Percentiles rank a stretch among this genome's conserved stretches.
Conservation (phyloP, 495 filamentous ascomycete genomes). For the Penicillium pulvis region DNA sequence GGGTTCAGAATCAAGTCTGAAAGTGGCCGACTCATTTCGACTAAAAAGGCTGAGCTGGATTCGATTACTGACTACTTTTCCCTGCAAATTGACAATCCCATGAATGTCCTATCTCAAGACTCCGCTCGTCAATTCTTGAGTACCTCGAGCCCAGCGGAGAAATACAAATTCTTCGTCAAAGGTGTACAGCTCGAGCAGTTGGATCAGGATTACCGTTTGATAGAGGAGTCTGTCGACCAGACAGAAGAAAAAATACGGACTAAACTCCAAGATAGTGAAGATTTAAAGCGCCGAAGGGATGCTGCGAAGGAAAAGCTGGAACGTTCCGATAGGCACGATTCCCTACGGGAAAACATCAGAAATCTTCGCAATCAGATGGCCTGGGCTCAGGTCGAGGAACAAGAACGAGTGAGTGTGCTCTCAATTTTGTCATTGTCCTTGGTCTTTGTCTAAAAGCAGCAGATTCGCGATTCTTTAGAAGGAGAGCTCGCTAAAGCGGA, state of each 20-base stretch:
- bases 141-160: slow-evolving; percentile 74
- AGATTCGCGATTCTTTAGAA: slow-evolving; percentile 39
- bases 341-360: slow-evolving; percentile 53
- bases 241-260: slow-evolving; percentile 61
- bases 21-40: slow-evolving; percentile 71
- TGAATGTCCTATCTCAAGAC: slow-evolving; percentile 98
- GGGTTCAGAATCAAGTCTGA: slow-evolving; percentile 85
- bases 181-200: slow-evolving; percentile 92
- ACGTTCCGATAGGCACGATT: slow-evolving; percentile 57
- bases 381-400: slow-evolving; percentile 71
- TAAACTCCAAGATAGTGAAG: slow-evolving; percentile 49
- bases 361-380: slow-evolving; percentile 61
- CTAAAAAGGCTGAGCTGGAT: slow-evolving; percentile 85
- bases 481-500: slow-evolving; percentile 39
- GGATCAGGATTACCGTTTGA: slow-evolving; percentile 84
- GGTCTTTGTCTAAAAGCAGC: slow-evolving; percentile 6
- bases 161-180: slow-evolving; percentile 96
- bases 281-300: slow-evolving; percentile 47
- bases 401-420: slow-evolving; percentile 41
- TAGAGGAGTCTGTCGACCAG: slow-evolving; percentile 69
- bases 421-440: slow-evolving; percentile 1
- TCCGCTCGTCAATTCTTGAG: slow-evolving; percentile 92
- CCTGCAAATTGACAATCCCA: slow-evolving; percentile 94
- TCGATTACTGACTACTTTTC: slow-evolving; percentile 90
- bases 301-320: slow-evolving; percentile 55